phyloP scores from a whole-genome alignment of 1,284 basidiomycete genomes.

The Leccinum subfulvum region DNA sequence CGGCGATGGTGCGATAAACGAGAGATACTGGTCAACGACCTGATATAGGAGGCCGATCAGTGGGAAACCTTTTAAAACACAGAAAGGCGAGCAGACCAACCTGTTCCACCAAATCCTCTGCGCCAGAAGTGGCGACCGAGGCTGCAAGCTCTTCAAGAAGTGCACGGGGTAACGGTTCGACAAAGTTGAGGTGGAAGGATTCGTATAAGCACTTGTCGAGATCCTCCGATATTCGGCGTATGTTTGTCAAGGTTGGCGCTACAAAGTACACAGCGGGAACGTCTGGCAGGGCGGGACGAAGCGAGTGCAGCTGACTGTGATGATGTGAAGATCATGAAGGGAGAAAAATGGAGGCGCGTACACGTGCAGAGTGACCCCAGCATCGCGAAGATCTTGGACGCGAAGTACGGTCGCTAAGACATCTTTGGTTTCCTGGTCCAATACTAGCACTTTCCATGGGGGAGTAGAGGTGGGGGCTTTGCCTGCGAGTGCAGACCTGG shows the following conservation, averaged over 20 bases:
- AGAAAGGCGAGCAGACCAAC: constrained; percentile 38
- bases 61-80: neutral
- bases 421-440: constrained; percentile 96
- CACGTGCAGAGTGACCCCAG: constrained; percentile 97
- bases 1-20: constrained; percentile 93
- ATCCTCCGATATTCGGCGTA: constrained; percentile 87
- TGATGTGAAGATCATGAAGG: constrained; percentile 11
- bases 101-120: constrained; percentile 81
- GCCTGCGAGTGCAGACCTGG: constrained; percentile 34
- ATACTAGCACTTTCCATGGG: constrained; percentile 95
- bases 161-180: constrained; percentile 84
- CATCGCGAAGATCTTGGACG: constrained; percentile 94
- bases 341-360: constrained; percentile 38
- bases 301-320: constrained; percentile 84
- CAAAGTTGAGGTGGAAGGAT: constrained; percentile 93
- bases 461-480: constrained; percentile 54
- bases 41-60: constrained; percentile 31
- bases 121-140: constrained; percentile 81
- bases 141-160: constrained; percentile 93
- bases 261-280: constrained; percentile 99
- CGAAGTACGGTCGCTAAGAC: constrained; percentile 92
- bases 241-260: constrained; percentile 84
- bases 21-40: constrained; percentile 95
- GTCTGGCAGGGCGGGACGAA: constrained; percentile 87
- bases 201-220: constrained; percentile 89